Evolutionary conservation across 805 yeast species (phyloP).

Genomic region (Ascoidea rubescens): DNA sequence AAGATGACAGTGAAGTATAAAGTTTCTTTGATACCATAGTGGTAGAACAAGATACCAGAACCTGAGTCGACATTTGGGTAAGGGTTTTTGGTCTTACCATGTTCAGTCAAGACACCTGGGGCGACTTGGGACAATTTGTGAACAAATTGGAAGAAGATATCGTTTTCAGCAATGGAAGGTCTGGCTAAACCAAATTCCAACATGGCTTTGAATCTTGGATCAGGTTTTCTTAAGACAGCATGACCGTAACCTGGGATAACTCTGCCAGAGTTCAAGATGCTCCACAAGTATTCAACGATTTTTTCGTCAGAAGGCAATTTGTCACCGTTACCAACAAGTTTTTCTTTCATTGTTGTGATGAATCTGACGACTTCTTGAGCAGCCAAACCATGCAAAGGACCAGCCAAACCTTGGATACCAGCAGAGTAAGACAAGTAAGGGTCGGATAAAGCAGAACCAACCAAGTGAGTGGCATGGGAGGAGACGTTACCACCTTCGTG

Average conservation of each 20-base stretch:
- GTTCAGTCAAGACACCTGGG: slow-evolving; percentile 59
- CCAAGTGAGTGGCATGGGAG: slow-evolving; percentile 71
- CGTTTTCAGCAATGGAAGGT: slow-evolving; percentile 39
- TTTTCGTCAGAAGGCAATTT: slow-evolving; percentile 24
- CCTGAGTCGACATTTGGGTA: slow-evolving; percentile 76
- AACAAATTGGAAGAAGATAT: slow-evolving; percentile 54
- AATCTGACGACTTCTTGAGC: slow-evolving; percentile 76
- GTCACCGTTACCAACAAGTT: slow-evolving; percentile 18
- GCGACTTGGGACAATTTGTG: slow-evolving; percentile 54
- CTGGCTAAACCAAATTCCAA: slow-evolving; percentile 47
- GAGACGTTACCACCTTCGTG: slow-evolving; percentile 81
- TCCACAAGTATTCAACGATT: slow-evolving; percentile 60
- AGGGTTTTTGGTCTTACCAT: slow-evolving; percentile 80
- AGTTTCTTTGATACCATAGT: slow-evolving; percentile 65
- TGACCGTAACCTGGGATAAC: slow-evolving; percentile 87
- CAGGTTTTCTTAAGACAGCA: slow-evolving; percentile 73
- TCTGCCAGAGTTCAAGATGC: slow-evolving; percentile 53
- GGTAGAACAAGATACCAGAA: slow-evolving; percentile 66
- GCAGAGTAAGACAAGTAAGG: slow-evolving; percentile 68
- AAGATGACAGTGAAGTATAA: slow-evolving; percentile 69
- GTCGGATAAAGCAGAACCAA: slow-evolving; percentile 68
- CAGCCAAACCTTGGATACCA: slow-evolving; percentile 74
- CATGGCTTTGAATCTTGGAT: slow-evolving; percentile 69
- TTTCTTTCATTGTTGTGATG: slow-evolving; percentile 46
- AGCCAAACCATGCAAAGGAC: slow-evolving; percentile 78